Base-by-base conservation (phyloP, 1,284 basidiomycete genomes). In the Gomphus sp. region DNA sequence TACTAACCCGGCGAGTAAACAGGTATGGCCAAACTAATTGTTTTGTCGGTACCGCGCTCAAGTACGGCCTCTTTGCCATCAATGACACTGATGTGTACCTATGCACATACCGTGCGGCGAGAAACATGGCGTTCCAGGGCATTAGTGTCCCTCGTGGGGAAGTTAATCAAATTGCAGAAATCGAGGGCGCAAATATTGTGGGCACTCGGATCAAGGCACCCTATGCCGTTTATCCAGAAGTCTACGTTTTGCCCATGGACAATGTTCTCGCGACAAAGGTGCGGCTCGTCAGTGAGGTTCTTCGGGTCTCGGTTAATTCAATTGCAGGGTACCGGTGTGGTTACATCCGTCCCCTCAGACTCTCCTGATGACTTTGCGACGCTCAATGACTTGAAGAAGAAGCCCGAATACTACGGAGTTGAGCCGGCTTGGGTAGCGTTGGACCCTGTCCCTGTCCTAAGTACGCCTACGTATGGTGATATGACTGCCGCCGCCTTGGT, bases 21-120 rank as follows among this genome's bases (percentile, higher is more conserved):
- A 91, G 89, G 87, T 95, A 97, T 71, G 97, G 96, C 44, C 96
- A 99, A 75, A 99, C 96, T 10, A 98, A 99, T 72, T 97, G 94
- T 73, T 99, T 93, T 72, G 94, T 99, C 56, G 93, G 95, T 43
- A 87, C 93, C 0, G 74, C 77, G 52, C 87, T 99, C 76, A 93
- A 93, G 66, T 99, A 99, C 70, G 95, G 94, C 54, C 76, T 98
- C 31, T 99, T 89, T 71, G 86, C 90, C 53, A 83, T 86, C 54
- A 92, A 91, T 68, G 89, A 94, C 71, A 77, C 80, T 52, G 92
- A 96, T 66, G 89, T 95, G 33, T 99, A 87, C 74, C 77, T 99
- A 18, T 88, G 93, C 74, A 96, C 95, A 11, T 75, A 87, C 64
- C 90, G 96, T 53, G 87, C 95, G 0, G 94, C 94, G 9, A 85